phyloP scores from a whole-genome alignment of 2,329 filamentous ascomycete genomes.

The Aspergillus arachidicola region DNA sequence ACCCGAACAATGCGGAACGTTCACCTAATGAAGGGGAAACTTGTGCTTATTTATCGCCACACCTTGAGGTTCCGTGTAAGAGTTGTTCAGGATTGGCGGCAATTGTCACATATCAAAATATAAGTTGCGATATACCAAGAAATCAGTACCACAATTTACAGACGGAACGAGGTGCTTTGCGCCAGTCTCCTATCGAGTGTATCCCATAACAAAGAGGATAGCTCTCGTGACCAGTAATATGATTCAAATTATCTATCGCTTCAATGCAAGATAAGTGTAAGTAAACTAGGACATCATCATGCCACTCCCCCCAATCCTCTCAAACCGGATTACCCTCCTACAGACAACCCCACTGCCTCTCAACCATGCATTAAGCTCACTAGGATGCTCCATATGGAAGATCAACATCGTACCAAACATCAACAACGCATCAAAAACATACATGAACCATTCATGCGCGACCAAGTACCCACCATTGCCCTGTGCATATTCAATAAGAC shows the following conservation, averaged over 20 bases:
- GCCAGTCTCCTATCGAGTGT: not conserved
- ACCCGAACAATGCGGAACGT: too few species aligned
- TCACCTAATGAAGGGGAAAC: too few species aligned
- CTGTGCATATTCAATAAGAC: slow-evolving; percentile 15
- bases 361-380: not conserved
- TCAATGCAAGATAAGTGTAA: rapidly evolving
- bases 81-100: too few species aligned
- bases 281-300: not conserved
- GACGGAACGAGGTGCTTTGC: rapidly evolving
- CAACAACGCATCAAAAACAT: slow-evolving; percentile 19
- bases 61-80: too few species aligned
- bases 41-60: too few species aligned
- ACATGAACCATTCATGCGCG: slow-evolving; percentile 15
- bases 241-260: not conserved
- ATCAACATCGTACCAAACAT: slow-evolving; percentile 18
- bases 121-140: too few species aligned
- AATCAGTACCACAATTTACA: too few species aligned
- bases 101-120: too few species aligned
- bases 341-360: not conserved
- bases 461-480: slow-evolving; percentile 11
- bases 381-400: slow-evolving; percentile 14
- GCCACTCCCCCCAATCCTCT: not conserved
- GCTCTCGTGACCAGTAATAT: not conserved
- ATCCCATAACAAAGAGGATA: rapidly evolving
- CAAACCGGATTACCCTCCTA: not conserved